Base-by-base conservation (phyloP, 306 rosid species). In the Spatholobus suberectus region DNA sequence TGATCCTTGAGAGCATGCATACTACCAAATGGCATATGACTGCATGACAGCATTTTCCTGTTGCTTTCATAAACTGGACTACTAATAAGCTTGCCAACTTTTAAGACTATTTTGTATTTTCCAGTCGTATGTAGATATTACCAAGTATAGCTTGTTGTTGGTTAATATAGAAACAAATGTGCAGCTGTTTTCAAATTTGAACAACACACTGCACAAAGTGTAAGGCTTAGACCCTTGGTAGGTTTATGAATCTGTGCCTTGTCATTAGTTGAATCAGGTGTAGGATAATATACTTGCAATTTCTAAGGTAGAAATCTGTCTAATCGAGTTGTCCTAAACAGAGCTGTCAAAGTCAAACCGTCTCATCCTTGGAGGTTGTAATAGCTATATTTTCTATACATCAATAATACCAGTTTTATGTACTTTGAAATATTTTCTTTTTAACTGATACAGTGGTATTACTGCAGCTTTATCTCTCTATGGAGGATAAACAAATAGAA, bases 71-170 rank as follows among this genome's bases (percentile, higher is more conserved):
- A 23, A 85, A 51, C 32, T 34, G 15, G 17, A 34, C 79, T 59
- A 69, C 38, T 21, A 59, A 38, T 55, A 66, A 10, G 12, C 27
- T 61, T 75, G 47, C 61, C 61, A 74, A 57, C 5, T 40, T 75
- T 47, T 14, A 14, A 24, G 9, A 24, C 35, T 73, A 13, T 26
- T 34, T 47, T 58, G 5, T 73, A 12, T 21, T 38, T 57, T 34
- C 35, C 13, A 29, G 6, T 67, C 29, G 12, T 47, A 67, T 65
- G 24, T 71, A 38, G 49, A 49, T 59, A 7, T 66, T 67, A 69
- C 38, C 4, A 14, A 75, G 43, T 38, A 38, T 83, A 62, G 75
- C 23, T 17, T 73, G n/a, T 66, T 57, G 61, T 68, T 82, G 71
- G 76, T 41, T 82, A 54, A 21, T 76, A 62, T 40, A 66, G 43